A percentile compares a stretch with the other conserved stretches of the same genome.
These are phyloP conservation scores for Peronospora destructor DNA, from an alignment of 352 stramenopile genomes.

Conservation along the genomic window DNA sequence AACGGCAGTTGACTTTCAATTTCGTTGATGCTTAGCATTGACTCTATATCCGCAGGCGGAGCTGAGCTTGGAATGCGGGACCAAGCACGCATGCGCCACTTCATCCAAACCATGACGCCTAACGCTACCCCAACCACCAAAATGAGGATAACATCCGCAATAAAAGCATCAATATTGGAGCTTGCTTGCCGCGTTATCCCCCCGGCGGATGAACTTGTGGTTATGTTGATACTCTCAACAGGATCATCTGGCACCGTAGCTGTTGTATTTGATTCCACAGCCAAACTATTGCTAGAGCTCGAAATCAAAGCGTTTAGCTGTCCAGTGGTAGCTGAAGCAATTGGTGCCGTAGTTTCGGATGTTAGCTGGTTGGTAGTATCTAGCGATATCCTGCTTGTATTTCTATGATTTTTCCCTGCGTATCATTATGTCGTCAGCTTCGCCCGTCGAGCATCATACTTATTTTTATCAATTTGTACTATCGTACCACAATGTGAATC, in stretches of 20 bases:
- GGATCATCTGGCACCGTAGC: constrained; percentile 5
- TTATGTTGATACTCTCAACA: constrained; percentile 1
- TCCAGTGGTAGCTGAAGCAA: constrained; percentile 4
- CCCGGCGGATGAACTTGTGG: constrained; percentile 2
- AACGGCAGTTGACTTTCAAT: constrained; percentile 6
- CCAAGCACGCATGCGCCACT: constrained; percentile 54
- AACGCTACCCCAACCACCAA: constrained; percentile 52
- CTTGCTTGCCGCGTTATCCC: constrained; percentile 16
- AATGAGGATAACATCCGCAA: constrained; percentile 46
- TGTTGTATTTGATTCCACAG: constrained; percentile 13
- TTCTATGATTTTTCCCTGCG: constrained; percentile 17
- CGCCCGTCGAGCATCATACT: not conserved
- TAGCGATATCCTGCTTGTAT: constrained; percentile 5
- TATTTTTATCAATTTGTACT: not conserved
- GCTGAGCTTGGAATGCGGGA: constrained; percentile 36
- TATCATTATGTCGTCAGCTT: constrained; percentile 3
- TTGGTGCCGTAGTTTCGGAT: constrained; percentile 3
- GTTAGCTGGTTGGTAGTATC: constrained; percentile 3
- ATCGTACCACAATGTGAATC: constrained; percentile 57
- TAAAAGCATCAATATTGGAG: constrained; percentile 28
- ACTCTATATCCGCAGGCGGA: constrained; percentile 19
- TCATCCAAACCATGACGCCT: constrained; percentile 38
- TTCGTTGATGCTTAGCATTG: constrained; percentile 21
- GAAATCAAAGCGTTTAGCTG: constrained; percentile 5
- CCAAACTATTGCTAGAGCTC: constrained; percentile 12